Base-by-base conservation (phyloP, 1,284 basidiomycete genomes). In the Schizophyllum amplum region DNA sequence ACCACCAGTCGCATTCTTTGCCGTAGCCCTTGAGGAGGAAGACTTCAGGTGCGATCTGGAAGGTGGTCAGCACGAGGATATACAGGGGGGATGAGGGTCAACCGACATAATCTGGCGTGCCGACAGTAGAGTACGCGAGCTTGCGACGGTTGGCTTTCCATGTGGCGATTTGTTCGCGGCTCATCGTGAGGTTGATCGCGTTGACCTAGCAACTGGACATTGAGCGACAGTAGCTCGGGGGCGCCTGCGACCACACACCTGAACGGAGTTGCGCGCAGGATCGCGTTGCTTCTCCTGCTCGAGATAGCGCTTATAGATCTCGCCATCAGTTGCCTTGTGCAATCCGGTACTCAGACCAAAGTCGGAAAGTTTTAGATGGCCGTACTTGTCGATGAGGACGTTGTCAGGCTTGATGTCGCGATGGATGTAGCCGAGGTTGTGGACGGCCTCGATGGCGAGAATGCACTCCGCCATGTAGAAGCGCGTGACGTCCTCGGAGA, bases 391-490 rank as follows among this genome's bases (percentile, higher is more conserved):
- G 65, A 99, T 98, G 58, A 99, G 81, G 63, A 99, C 97, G 68
- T 99, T 99, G 74, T 99, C 96, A 5, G 96, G 96, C 75, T 99
- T 99, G 74, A 99, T 98, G 70, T 99, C 96, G 65, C 94, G 90
- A 72, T 99, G 96, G 66, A 99, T 98, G 71, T 98, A 99, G n/a
- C 96, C 96, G 22, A 99, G 84, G 66, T 94, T 93, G 74, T 99
- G 96, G 1, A 99, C 96, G 1, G 95, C 96, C 71, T 99, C 96
- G 60, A 99, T 95, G 21, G 96, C 96, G 27, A 99, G 80, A 56
- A 98, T 94, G 70, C 94, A 98, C 73, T 99, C 96, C 48, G 96
- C 96, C 85, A 99, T 98, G 74, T 99, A 99, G 75, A 99, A 99
- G 57, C 97, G 87, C 27, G 94, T 97, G 46, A 99, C 96, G 69